Conservation (phyloP, 2,329 filamentous ascomycete genomes). For the Venturia asperata region DNA sequence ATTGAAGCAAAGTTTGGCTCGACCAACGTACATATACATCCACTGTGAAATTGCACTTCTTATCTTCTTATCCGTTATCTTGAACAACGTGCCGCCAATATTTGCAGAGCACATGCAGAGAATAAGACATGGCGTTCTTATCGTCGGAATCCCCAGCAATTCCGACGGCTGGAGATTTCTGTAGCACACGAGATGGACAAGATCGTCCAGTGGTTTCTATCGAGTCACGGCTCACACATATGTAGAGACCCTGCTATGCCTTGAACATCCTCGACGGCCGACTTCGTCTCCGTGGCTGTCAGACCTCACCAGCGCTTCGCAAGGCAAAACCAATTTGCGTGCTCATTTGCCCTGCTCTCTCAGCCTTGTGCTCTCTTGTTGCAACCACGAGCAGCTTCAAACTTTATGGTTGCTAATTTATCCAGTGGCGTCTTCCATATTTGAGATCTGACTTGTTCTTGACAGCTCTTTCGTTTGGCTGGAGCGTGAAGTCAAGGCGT, state of each 20-base stretch:
- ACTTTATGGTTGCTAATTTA: no score
- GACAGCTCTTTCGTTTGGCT: no score
- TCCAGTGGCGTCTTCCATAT: no score
- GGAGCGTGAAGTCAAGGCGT: background rate
- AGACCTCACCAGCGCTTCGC: background rate
- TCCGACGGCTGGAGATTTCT: background rate
- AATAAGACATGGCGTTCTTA: conserved; percentile 1
- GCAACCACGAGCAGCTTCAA: no score
- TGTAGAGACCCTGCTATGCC: background rate
- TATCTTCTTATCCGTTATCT: conserved; percentile 1
- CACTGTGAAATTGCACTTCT: background rate
- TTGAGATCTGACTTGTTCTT: no score
- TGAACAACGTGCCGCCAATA: background rate
- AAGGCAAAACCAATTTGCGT: background rate
- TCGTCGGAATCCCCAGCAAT: background rate
- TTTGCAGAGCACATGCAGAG: conserved; percentile 4
- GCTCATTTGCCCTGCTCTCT: background rate
- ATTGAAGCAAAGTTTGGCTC: conserved; percentile 5
- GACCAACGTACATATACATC: background rate
- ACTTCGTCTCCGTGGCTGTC: background rate
- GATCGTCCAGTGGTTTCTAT: background rate
- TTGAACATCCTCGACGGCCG: background rate
- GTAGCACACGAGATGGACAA: background rate
- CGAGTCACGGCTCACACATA: background rate
- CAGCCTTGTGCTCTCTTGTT: background rate